Evolutionary conservation across 306 rosid genomes (phyloP), one percentile per base, ranked within the genome.

Genomic region (Cyamopsis tetragonoloba): DNA sequence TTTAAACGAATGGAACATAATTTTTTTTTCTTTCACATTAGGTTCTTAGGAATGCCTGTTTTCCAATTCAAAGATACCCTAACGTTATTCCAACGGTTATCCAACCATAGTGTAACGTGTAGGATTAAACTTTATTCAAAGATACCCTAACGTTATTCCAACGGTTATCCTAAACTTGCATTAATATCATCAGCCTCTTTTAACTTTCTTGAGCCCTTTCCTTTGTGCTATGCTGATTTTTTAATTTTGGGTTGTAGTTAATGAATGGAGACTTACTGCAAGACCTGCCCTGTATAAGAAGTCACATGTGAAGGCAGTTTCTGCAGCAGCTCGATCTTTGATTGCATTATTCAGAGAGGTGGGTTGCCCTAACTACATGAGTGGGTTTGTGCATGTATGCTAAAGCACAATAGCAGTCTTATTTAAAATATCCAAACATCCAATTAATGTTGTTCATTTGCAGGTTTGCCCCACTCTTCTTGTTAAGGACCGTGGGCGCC

Each of bases 271-370:
- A 88, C 34, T 76, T 82, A 73, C 81, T 88, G 71, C 91, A 83
- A 83, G 96, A 86, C 76, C 96, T 81, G 91, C 84, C 19, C 67
- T 88, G 15, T 86, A 88, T 68, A 88, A 88, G 86, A 88, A 88
- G 54, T 83, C 96, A 6, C 96, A 82, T 75, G 89, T 84, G 80
- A 88, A 88, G 80, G 86, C 87, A 53, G 80, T 88, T 68, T 88
- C 96, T 57, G 24, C 80, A 23, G 87, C 96, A 20, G 85, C 96
- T 9, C 86, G 89, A 43, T 83, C 96, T 47, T 83, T 88, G 62
- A 82, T 88, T 73, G 80, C 86, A 28, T 76, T 88, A 63, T 88
- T 83, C 73, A 82, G 91, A 73, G 91, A 86, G 91, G 89, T 88
- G 70, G 12, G 39, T 7, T 32, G 10, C 41, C 15, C 22, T 57